Evolutionary conservation across 345 rosid genomes (phyloP).

Genomic region (Psidium guajava): DNA sequence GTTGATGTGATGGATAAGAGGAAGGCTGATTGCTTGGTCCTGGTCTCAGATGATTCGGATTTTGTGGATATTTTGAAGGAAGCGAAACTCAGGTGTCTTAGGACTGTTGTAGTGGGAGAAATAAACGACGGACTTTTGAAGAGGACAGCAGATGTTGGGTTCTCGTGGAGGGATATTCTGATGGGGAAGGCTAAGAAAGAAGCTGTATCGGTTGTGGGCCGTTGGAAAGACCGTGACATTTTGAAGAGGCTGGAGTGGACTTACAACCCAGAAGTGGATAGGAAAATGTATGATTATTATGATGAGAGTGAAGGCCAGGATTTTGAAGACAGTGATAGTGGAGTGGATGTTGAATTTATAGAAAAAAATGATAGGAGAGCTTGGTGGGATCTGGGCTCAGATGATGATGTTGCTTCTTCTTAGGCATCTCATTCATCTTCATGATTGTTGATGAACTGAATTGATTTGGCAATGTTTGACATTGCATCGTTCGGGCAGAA

Average conservation of each 20-base stretch:
- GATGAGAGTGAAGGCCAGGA: slow-evolving; percentile 11
- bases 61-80: slow-evolving; percentile 55
- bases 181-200: slow-evolving; percentile 90
- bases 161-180: slow-evolving; percentile 73
- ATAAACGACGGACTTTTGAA: slow-evolving; percentile 50
- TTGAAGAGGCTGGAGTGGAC: slow-evolving; percentile 75
- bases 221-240: slow-evolving; percentile 64
- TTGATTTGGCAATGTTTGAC: not conserved
- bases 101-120: slow-evolving; percentile 78
- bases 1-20: slow-evolving; percentile 66
- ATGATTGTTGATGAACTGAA: not conserved
- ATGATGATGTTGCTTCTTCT: slow-evolving; percentile 17
- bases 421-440: not conserved
- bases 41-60: slow-evolving; percentile 81
- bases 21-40: slow-evolving; percentile 63
- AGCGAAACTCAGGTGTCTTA: slow-evolving; percentile 65
- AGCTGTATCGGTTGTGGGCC: slow-evolving; percentile 49
- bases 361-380: slow-evolving; percentile 20
- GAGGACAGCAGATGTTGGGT: slow-evolving; percentile 64
- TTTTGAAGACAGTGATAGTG: slow-evolving; percentile 11
- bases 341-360: slow-evolving; percentile 1
- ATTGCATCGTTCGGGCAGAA: not conserved
- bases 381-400: slow-evolving; percentile 66
- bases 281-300: slow-evolving; percentile 6
- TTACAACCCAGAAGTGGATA: slow-evolving; percentile 44